These are phyloP conservation scores for Lolium multiflorum DNA, from an alignment of 176 grass and related monocot genomes.

Conservation along the genomic window DNA sequence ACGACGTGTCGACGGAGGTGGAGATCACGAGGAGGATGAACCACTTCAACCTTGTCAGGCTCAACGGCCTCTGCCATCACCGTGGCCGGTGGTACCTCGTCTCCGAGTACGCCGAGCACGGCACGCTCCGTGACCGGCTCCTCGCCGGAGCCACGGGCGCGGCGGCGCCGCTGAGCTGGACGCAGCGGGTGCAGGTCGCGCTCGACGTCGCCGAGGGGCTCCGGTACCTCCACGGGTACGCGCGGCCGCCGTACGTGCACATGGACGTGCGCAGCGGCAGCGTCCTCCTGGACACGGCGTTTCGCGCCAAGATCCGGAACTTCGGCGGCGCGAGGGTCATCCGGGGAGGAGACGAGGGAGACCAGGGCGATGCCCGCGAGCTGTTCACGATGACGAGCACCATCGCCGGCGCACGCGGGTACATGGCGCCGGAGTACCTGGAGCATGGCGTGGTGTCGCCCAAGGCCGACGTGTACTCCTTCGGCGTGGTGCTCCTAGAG, in stretches of 20 bases:
- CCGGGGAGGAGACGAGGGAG: conserved; percentile 25
- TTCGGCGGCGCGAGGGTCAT: conserved; percentile 51
- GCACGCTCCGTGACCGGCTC: conserved; percentile 57
- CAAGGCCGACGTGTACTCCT: conserved; percentile 76
- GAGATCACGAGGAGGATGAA: conserved; percentile 62
- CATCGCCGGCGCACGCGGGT: conserved; percentile 59
- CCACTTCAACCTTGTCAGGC: conserved; percentile 73
- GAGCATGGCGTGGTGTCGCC: conserved; percentile 72
- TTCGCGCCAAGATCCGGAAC: conserved; percentile 72
- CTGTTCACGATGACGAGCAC: conserved; percentile 63
- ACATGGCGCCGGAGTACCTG: conserved; percentile 75
- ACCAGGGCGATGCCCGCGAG: not conserved
- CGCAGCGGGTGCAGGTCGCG: conserved; percentile 60
- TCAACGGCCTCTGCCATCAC: conserved; percentile 65
- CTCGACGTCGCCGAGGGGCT: conserved; percentile 74
- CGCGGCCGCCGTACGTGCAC: conserved; percentile 67
- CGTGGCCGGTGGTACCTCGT: conserved; percentile 71
- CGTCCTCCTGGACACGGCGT: conserved; percentile 59
- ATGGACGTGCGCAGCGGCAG: conserved; percentile 65
- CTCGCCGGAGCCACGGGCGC: not conserved
- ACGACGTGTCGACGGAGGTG: conserved; percentile 56
- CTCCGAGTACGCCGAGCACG: conserved; percentile 66
- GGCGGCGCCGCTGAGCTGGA: conserved; percentile 47
- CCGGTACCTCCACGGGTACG: conserved; percentile 74
- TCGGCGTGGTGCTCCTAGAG: conserved; percentile 79